These are phyloP conservation scores for barrel medic (Medicago truncatula) DNA, from an alignment of 306 rosid species.

Conservation along the genomic window MtrunA17r5.0-ANR NC_053046.1:659001-659500, in stretches of 20 bases:
- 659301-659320: too few relatives aligned
- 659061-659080: conserved; percentile 55
- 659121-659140: conserved; percentile 76
- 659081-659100: conserved; percentile 58
- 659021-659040: conserved; percentile 72
- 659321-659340: neutral
- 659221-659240: too few relatives aligned
- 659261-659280: too few relatives aligned
- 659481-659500: conserved; percentile 23
- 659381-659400: conserved; percentile 61
- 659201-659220: neutral
- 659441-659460: conserved; percentile 87
- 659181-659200: neutral
- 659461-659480: conserved; percentile 61
- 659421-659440: conserved; percentile 85
- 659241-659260: too few relatives aligned
- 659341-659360: conserved; percentile 7
- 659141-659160: conserved; percentile 38
- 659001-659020: conserved; percentile 46
- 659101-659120: conserved; percentile 54
- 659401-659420: conserved; percentile 86
- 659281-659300: too few relatives aligned
- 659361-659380: conserved; percentile 22
- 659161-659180: neutral
- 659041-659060: conserved; percentile 53